These are phyloP conservation scores for Lavandula angustifolia DNA, from an alignment of 257 asterid genomes.

Conservation along the genomic window DNA sequence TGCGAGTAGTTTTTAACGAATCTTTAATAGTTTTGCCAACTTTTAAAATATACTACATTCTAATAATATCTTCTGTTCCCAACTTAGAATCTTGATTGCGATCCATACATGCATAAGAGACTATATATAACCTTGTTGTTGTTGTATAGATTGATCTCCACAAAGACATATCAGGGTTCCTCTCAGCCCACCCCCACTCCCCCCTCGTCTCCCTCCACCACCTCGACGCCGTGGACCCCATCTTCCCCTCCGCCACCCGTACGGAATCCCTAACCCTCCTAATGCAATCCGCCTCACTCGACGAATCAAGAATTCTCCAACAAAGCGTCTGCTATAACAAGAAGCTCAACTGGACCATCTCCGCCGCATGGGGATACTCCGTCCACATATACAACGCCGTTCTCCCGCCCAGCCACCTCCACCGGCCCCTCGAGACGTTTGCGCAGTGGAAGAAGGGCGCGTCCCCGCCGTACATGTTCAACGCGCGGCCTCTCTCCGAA, in stretches of 20 bases:
- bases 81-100: too few species aligned
- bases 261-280: conserved; percentile 37
- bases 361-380: conserved; percentile 57
- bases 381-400: conserved; percentile 40
- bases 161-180: conserved; percentile 42
- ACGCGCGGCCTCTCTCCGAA: conserved; percentile 25
- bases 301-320: conserved; percentile 43
- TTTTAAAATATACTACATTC: background rate
- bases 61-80: background rate
- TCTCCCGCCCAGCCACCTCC: conserved; percentile 45
- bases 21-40: background rate
- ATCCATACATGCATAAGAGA: too few species aligned
- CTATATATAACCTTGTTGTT: background rate
- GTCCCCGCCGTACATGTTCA: conserved; percentile 37
- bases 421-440: conserved; percentile 40
- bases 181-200: conserved; percentile 54
- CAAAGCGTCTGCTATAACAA: conserved; percentile 48
- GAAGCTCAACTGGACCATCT: conserved; percentile 45
- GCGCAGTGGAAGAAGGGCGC: conserved; percentile 37
- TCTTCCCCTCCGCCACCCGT: conserved; percentile 49
- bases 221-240: conserved; percentile 45
- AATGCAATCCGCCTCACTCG: conserved; percentile 41
- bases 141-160: conserved; percentile 48
- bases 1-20: too few species aligned
- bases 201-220: conserved; percentile 55